phyloP scores from a whole-genome alignment of 441 rosid genomes.

The Eruca vesicaria region DNA sequence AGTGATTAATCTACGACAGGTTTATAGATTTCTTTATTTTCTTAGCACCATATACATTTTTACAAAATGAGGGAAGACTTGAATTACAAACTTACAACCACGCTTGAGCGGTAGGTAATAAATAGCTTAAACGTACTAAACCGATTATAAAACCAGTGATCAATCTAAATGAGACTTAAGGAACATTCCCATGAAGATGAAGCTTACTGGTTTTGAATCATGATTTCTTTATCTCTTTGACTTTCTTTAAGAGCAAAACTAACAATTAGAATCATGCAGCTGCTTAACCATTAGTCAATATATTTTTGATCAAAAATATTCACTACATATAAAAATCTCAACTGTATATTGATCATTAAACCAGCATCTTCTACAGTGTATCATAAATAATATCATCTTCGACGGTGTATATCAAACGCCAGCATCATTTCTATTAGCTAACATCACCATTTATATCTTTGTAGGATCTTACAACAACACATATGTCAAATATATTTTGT shows the following conservation, averaged over 20 bases:
- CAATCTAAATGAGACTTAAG: constrained; percentile 10
- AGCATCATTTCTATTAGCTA: too few species aligned
- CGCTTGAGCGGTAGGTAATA: background rate
- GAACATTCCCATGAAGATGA: constrained; percentile 26
- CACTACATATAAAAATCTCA: background rate
- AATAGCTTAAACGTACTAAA: background rate
- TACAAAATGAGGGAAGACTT: background rate
- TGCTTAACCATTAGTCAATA: background rate
- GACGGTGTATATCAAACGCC: too few species aligned
- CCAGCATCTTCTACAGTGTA: background rate
- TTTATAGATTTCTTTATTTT: constrained; percentile 7
- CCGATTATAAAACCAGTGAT: background rate
- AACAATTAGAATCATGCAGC: constrained; percentile 1
- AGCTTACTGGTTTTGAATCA: background rate
- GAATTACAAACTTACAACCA: background rate
- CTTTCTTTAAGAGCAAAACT: background rate
- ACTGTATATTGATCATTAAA: background rate
- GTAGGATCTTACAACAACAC: background rate
- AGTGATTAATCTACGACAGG: too few species aligned
- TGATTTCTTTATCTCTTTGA: constrained; percentile 5
- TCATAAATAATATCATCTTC: too few species aligned
- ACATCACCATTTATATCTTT: background rate
- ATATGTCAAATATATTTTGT: background rate
- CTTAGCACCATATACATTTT: background rate
- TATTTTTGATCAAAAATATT: too few species aligned